Evolutionary conservation across 495 filamentous ascomycete genomes (phyloP).

Genomic region (Amphirosellinia nigrospora): DNA sequence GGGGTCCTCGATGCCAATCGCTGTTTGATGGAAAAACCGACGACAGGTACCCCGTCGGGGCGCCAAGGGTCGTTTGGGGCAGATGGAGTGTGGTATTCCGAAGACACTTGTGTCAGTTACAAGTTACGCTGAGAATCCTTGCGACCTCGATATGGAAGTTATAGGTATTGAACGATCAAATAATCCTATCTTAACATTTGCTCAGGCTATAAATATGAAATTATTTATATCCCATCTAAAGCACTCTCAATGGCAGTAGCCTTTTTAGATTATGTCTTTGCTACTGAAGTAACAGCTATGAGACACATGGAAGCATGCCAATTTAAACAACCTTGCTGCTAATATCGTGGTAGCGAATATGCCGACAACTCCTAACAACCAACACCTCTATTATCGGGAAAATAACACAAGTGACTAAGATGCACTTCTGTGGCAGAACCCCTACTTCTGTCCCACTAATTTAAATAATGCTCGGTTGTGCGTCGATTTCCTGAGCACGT

Average conservation of each 20-base stretch:
- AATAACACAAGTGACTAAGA: not conserved
- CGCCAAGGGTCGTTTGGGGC: slow-evolving; percentile 14
- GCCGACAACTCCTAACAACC: not conserved
- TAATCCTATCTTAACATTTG: not conserved
- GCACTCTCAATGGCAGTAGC: not conserved
- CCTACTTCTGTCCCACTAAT: not conserved
- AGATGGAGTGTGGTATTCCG: slow-evolving; percentile 24
- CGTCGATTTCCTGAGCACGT: not conserved
- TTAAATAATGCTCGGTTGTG: not conserved
- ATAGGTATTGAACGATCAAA: not conserved
- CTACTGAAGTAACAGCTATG: not conserved
- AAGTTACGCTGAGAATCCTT: slow-evolving; percentile 5
- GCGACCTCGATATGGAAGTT: not conserved
- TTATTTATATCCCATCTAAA: not conserved
- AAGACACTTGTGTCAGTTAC: not conserved
- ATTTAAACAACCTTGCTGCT: not conserved
- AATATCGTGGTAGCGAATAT: not conserved
- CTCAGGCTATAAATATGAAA: not conserved
- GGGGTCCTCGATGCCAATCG: not conserved
- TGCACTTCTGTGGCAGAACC: too few relatives aligned
- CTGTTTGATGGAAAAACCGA: slow-evolving; percentile 20
- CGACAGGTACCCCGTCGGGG: not conserved
- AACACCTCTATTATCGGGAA: not conserved
- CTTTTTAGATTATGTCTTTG: not conserved
- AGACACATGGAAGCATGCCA: not conserved